Evolutionary conservation across 1,139 yeast genomes (phyloP).

Genomic region (Pichia inconspicua): DNA sequence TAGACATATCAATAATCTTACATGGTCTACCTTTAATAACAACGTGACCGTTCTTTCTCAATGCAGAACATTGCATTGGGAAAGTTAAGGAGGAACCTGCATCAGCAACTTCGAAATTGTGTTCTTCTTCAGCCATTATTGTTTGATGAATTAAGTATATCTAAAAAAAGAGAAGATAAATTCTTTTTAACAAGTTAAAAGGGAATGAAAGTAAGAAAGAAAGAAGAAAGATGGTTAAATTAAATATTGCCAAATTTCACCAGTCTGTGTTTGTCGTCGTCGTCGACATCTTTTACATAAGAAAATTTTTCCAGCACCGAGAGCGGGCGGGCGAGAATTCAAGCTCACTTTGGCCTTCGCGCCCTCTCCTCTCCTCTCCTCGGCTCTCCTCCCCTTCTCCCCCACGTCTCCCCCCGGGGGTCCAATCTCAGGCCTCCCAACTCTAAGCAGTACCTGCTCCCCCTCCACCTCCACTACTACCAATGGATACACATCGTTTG

Average conservation of each 20-base stretch:
- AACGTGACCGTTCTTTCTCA: slow-evolving; percentile 99
- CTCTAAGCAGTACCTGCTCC: too few relatives aligned
- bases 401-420: background rate
- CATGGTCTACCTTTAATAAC: slow-evolving; percentile 99
- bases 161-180: background rate
- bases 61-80: slow-evolving; percentile 99
- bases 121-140: slow-evolving; percentile 76
- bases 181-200: background rate
- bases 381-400: background rate
- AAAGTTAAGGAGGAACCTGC: slow-evolving; percentile 98
- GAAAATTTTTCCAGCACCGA: background rate
- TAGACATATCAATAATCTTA: slow-evolving; percentile 99
- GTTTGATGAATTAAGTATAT: slow-evolving; percentile 4
- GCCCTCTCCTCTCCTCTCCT: background rate
- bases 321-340: background rate
- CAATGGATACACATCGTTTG: too few relatives aligned
- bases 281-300: background rate
- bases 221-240: background rate
- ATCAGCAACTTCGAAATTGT: slow-evolving; percentile 94
- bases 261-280: background rate
- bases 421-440: too few relatives aligned
- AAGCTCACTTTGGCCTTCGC: background rate
- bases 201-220: background rate
- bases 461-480: too few relatives aligned
- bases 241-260: background rate